Conservation (phyloP, 768 basidiomycete genomes). For the Cystofilobasidium bisporidii region DNA sequence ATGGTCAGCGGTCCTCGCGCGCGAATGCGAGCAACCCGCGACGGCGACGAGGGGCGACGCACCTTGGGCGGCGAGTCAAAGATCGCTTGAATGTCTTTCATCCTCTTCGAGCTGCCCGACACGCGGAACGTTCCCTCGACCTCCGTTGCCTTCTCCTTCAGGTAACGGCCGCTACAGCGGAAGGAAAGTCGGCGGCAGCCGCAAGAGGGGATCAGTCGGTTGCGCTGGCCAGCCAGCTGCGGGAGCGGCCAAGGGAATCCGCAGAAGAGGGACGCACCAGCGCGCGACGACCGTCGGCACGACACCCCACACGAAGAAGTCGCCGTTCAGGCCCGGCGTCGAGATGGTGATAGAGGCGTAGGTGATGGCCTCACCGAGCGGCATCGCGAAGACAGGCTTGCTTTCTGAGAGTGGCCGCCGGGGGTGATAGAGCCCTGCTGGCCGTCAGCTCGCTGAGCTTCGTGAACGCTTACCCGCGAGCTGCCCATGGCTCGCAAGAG, state of each 20-base stretch:
- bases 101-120: slow-evolving; percentile 87
- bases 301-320: slow-evolving; percentile 69
- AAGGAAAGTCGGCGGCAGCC: background rate
- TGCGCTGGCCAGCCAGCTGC: too few relatives aligned
- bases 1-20: background rate
- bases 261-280: slow-evolving; percentile 51
- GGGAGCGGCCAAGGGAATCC: background rate
- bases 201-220: background rate
- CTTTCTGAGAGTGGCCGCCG: slow-evolving; percentile 3
- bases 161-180: slow-evolving; percentile 63
- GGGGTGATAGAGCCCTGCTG: too few relatives aligned
- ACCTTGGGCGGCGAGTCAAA: slow-evolving; percentile 87
- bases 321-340: slow-evolving; percentile 46
- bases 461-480: too few relatives aligned
- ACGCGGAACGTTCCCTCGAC: slow-evolving; percentile 89
- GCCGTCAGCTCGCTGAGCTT: too few relatives aligned
- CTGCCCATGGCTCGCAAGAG: too few relatives aligned
- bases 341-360: slow-evolving; percentile 29
- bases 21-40: background rate
- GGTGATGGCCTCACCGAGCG: slow-evolving; percentile 26
- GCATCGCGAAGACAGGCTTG: slow-evolving; percentile 23
- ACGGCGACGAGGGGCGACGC: slow-evolving; percentile 21
- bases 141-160: slow-evolving; percentile 93
- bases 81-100: slow-evolving; percentile 82
- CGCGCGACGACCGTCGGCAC: slow-evolving; percentile 97